Percentiles rank a stretch among this genome's conserved stretches.
These are phyloP conservation scores for Salix brachista DNA, from an alignment of 345 rosid species.

Conservation along the genomic window DNA sequence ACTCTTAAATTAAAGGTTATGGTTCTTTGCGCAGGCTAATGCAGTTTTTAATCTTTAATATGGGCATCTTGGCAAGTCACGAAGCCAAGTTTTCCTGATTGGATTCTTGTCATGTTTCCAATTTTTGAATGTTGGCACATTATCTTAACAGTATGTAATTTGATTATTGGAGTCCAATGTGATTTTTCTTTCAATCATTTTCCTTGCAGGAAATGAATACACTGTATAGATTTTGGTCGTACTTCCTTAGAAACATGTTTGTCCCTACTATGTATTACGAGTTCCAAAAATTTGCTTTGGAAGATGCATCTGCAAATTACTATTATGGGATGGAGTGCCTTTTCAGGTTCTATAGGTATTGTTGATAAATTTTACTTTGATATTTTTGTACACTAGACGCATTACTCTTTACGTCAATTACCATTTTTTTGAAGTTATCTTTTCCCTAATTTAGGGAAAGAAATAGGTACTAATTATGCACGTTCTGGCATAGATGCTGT, in stretches of 20 bases:
- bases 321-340: conserved; percentile 89
- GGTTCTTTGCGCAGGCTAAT: not conserved
- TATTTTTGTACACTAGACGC: conserved; percentile 5
- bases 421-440: not conserved
- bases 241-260: conserved; percentile 77
- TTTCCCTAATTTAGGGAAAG: not conserved
- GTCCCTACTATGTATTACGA: conserved; percentile 81
- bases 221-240: conserved; percentile 90
- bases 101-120: not conserved
- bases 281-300: conserved; percentile 73
- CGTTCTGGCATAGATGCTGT: not conserved
- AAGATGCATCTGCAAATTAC: conserved; percentile 81
- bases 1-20: not conserved
- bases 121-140: not conserved
- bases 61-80: not conserved
- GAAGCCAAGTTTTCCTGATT: not conserved
- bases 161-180: not conserved
- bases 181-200: not conserved
- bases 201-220: conserved; percentile 91
- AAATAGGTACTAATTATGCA: not conserved
- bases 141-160: not conserved
- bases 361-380: not conserved
- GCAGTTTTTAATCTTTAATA: not conserved
- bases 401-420: not conserved
- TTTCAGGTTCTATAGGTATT: conserved; percentile 95